Percentiles rank a stretch among this genome's conserved stretches.
These are phyloP conservation scores for Bipolaris bicolor DNA, from an alignment of 2,329 filamentous ascomycete genomes.

Conservation along the genomic window DNA sequence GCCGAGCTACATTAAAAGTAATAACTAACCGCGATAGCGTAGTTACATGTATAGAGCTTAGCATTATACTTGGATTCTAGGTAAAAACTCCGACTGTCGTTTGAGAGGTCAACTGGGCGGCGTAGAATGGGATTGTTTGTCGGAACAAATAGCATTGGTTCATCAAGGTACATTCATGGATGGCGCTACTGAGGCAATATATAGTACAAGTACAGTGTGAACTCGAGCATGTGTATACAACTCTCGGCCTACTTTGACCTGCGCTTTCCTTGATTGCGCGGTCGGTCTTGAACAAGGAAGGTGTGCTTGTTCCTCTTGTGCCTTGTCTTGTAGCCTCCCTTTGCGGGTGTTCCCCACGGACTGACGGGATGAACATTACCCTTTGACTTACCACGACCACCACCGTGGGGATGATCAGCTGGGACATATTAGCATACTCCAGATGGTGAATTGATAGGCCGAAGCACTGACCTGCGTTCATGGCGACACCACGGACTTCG, in stretches of 20 bases:
- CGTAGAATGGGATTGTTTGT: background rate
- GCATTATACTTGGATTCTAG: background rate
- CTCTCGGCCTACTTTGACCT: constrained; percentile 47
- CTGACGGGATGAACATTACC: constrained; percentile 94
- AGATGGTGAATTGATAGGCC: background rate
- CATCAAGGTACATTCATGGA: constrained; percentile 12
- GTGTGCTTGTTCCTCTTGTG: constrained; percentile 89
- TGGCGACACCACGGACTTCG: constrained; percentile 94
- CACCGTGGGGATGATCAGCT: constrained; percentile 97
- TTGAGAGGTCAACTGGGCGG: background rate
- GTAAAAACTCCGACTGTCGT: background rate
- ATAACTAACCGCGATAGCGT: background rate
- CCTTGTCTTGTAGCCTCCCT: constrained; percentile 90
- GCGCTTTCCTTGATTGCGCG: constrained; percentile 90
- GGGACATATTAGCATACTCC: constrained; percentile 23
- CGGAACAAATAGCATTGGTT: background rate
- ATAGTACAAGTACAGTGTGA: constrained; percentile 24
- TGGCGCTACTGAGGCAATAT: constrained; percentile 15
- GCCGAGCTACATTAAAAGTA: background rate
- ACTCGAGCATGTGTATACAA: constrained; percentile 16
- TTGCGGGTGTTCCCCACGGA: constrained; percentile 92
- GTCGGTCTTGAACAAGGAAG: constrained; percentile 82
- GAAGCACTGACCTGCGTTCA: constrained; percentile 78
- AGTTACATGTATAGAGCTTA: background rate
- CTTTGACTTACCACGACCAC: constrained; percentile 99